Evolutionary conservation across 805 yeast genomes (phyloP).

Genomic region (Jamesozyma lodderae): DNA sequence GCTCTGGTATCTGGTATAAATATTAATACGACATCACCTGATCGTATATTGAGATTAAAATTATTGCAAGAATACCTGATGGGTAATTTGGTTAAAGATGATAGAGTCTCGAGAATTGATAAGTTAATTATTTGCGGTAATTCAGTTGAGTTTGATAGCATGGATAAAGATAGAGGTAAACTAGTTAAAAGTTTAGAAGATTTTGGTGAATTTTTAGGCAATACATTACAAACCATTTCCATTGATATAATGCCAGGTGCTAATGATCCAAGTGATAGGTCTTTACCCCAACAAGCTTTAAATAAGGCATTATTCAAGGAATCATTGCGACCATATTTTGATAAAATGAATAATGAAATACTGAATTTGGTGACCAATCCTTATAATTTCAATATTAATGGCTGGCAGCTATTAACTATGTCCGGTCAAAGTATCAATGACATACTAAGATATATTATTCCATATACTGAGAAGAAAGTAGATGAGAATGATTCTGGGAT

Average conservation of each 20-base stretch:
- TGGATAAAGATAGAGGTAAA: slow-evolving; percentile 41
- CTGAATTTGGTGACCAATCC: slow-evolving; percentile 60
- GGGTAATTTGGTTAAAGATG: slow-evolving; percentile 52
- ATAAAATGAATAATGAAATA: slow-evolving; percentile 31
- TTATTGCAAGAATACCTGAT: slow-evolving; percentile 58
- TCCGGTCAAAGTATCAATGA: slow-evolving; percentile 83
- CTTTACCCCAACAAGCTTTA: slow-evolving; percentile 86
- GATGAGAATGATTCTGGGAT: slow-evolving; percentile 15
- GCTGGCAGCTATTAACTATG: slow-evolving; percentile 54
- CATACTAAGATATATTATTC: slow-evolving; percentile 54
- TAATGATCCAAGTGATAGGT: slow-evolving; percentile 73
- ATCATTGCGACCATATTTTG: slow-evolving; percentile 35
- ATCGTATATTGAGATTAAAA: slow-evolving; percentile 38
- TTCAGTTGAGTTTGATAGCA: slow-evolving; percentile 36
- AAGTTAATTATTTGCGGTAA: slow-evolving; percentile 68
- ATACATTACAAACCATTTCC: slow-evolving; percentile 51
- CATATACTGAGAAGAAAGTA: slow-evolving; percentile 30
- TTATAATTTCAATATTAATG: slow-evolving; percentile 51
- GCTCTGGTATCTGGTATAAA: slow-evolving; percentile 74
- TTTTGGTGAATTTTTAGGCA: slow-evolving; percentile 52
- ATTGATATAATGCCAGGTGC: slow-evolving; percentile 79
- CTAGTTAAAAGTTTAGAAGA: slow-evolving; percentile 45
- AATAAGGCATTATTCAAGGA: slow-evolving; percentile 61
- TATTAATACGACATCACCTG: slow-evolving; percentile 38
- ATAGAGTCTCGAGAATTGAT: slow-evolving; percentile 31